A percentile compares a stretch with the other conserved stretches of the same genome.
Evolutionary conservation across 164 flowering plant species (phyloP).

Genomic region (Tetrastigma voinierianum): DNA sequence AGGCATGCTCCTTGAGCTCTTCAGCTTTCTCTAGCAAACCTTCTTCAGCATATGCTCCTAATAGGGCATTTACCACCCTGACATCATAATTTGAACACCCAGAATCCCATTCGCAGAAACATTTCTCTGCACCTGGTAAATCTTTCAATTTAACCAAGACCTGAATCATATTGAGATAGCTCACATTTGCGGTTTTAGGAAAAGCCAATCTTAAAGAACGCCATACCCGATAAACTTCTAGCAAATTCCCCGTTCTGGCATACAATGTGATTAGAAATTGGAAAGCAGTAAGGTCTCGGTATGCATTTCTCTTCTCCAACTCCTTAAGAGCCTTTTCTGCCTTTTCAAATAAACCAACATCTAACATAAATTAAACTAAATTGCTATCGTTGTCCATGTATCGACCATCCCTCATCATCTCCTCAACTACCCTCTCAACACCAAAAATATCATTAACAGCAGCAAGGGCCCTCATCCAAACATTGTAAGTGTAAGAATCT

Average conservation of each 20-base stretch:
- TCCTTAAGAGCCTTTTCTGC: constrained; percentile 84
- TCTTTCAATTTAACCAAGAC: constrained; percentile 78
- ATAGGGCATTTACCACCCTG: constrained; percentile 66
- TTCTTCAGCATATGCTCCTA: constrained; percentile 60
- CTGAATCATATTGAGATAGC: constrained; percentile 86
- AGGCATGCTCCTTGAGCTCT: constrained; percentile 48
- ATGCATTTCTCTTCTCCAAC: constrained; percentile 67
- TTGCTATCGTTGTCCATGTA: constrained; percentile 98
- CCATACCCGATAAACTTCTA: constrained; percentile 87
- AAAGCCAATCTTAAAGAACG: constrained; percentile 81
- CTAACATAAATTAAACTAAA: constrained; percentile 81
- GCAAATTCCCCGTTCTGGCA: constrained; percentile 67
- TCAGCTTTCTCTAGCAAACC: constrained; percentile 60
- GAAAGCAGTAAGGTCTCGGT: constrained; percentile 52
- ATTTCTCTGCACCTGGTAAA: constrained; percentile 88
- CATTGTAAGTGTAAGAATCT: constrained; percentile 71
- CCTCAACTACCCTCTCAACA: constrained; percentile 84
- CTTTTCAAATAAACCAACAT: constrained; percentile 72
- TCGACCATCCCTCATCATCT: constrained; percentile 87
- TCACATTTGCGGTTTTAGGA: constrained; percentile 65
- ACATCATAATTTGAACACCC: constrained; percentile 67
- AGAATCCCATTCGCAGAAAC: constrained; percentile 84
- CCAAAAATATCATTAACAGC: constrained; percentile 73
- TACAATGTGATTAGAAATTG: constrained; percentile 83
- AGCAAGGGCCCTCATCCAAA: constrained; percentile 94